Evolutionary conservation across 352 stramenopile genomes (phyloP), one percentile per base, ranked within the genome.

Genomic region (Saprolegnia diclina): DNA sequence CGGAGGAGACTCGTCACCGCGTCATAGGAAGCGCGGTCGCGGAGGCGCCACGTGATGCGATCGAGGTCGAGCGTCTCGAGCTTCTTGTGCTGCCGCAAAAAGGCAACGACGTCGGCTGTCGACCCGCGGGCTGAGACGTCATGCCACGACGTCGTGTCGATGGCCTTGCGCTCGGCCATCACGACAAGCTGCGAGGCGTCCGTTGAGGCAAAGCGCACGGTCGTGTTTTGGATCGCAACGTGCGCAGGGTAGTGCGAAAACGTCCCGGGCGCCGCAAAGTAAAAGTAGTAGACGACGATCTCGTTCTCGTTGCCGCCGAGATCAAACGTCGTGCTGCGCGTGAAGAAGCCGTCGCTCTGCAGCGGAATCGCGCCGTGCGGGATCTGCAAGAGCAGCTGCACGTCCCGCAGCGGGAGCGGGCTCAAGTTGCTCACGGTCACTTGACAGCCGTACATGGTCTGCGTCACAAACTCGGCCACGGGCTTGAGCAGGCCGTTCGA

Each of bases 331-430:
- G 78, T 67, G 38, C 77, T 86, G 71, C 77, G 82, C 5, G 78
- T 83, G 72, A 83, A 83, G 67, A 83, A 85, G 0, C 74, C 73
- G 52, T 40, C 66, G 18, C 65, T 65, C 11, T 56, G 70, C 38
- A 89, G 64, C 9, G 82, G 82, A 69, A 86, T 67, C 24, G 80
- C 57, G 19, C 82, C 83, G 64, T 80, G 74, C 1, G 83, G 83
- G 48, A 91, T 86, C 71, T 91, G 83, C 38, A 87, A 62, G n/a
- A 91, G 63, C 37, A 89, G 50, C 21, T 84, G 80, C 14, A 89
- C 56, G 48, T 73, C 65, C 10, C 37, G 73, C 14, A 77, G 69
- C 14, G 73, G 26, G 4, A 66, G 56, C 0, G 74, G 74, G 9
- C 72, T 73, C 66, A 89, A 79, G 61, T 91, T 91, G 56, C 74